Evolutionary conservation across 1,139 yeast genomes (phyloP).

Genomic region (Candida dubliniensis): DNA sequence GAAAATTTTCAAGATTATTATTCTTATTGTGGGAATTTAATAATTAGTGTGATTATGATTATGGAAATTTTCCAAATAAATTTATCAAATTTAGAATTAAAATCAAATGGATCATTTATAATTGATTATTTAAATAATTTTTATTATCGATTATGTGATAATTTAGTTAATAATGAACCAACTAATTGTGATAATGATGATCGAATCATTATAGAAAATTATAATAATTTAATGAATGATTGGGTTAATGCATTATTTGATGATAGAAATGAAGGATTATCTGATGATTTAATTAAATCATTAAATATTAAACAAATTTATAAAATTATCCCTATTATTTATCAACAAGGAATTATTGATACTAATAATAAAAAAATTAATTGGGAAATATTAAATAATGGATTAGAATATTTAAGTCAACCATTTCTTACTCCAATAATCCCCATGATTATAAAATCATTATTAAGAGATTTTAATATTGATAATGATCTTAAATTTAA

Average conservation of each 20-base stretch:
- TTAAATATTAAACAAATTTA: constrained; percentile 70
- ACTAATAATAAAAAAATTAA: constrained; percentile 52
- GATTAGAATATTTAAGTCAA: constrained; percentile 47
- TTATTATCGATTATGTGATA: constrained; percentile 33
- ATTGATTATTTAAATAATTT: constrained; percentile 37
- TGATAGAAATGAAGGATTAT: constrained; percentile 69
- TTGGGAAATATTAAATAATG: constrained; percentile 34
- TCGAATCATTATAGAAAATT: constrained; percentile 32
- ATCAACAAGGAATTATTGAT: constrained; percentile 72
- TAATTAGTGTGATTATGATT: constrained; percentile 50
- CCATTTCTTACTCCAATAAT: constrained; percentile 42
- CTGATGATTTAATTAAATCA: constrained; percentile 74
- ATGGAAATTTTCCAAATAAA: constrained; percentile 47
- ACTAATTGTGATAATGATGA: constrained; percentile 26
- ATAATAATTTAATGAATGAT: constrained; percentile 55
- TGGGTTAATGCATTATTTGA: constrained; percentile 86
- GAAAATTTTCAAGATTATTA: constrained; percentile 68
- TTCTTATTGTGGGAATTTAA: constrained; percentile 61
- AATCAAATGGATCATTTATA: constrained; percentile 28
- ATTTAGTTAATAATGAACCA: constrained; percentile 24
- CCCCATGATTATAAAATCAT: constrained; percentile 37
- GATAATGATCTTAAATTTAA: constrained; percentile 17
- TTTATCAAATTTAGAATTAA: constrained; percentile 21
- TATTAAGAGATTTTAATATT: constrained; percentile 18
- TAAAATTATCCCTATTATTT: constrained; percentile 66